Base-by-base conservation (phyloP, 331 rosid genomes). In the Malus hybrid region DNA sequence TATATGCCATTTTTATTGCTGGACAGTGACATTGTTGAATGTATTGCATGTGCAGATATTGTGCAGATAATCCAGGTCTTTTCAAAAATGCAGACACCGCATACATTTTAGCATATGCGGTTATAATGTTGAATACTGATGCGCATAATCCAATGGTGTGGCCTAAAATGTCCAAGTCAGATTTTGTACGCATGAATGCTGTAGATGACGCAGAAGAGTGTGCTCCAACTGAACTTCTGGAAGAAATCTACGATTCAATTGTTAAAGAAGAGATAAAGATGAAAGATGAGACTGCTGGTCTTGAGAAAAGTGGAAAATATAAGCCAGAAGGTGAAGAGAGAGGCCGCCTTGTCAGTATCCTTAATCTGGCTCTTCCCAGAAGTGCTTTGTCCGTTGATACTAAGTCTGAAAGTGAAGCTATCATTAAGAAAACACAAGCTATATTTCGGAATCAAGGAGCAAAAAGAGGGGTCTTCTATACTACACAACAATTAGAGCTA, bases 131-230 rank as follows among this genome's bases (percentile, higher is more conserved):
- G 85, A 95, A 90, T 82, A 95, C 99, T 66, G 99, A 95, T 85
- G 99, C 98, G 58, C 99, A 95, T 83, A 95, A 92, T 79, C 99
- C 97, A 57, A 90, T 95, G 93, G 98, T 95, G 87, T 92, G 99
- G 99, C 99, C 99, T 70, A 95, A 95, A 87, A 92, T 95, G 99
- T 87, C 98, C 79, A 92, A 90, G 87, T 77, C 90, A 15, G 99
- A 95, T 84, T 95, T 95, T 76, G 77, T 93, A 71, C 93, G 89
- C 65, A 90, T 95, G 89, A 95, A 95, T 88, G 96, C 88, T 65
- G 77, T 73, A 76, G 92, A 92, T 84, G 96, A 95, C 75, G 84
- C 91, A 6, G 98, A 95, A 70, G 96, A 95, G 77, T 83, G 90
- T 83, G 99, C 98, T 71, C 93, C 98, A 71, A 88, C 85, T 63